Base-by-base conservation (phyloP, 1,139 yeast species). In the Debaryomyces sp. region DNA sequence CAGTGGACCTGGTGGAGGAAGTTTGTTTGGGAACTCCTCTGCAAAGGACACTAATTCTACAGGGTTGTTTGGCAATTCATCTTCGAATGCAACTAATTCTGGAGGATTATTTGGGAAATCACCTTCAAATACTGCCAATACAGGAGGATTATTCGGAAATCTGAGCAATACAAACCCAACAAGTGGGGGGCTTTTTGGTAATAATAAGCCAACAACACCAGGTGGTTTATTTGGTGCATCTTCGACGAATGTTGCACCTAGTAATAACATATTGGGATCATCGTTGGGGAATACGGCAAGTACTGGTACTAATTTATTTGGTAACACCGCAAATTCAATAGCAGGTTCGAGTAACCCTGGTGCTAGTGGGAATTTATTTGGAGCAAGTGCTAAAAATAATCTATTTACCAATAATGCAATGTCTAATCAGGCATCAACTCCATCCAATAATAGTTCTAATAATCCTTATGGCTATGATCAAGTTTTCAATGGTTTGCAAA, bases 381-480 rank as follows among this genome's bases (percentile, higher is more conserved):
- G 34, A 13, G 33, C 15, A 27, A 39, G 13, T 9, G 15, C 34
- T 13, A 27, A 18, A 15, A 39, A 15, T 30, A 39, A 39, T 18
- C 17, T 44, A 13, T 44, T 47, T 43, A 42, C 43, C n/a, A 41
- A 30, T 30, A 30, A 30, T 17, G 22, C 27, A n/a, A 13, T 41
- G n/a, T 23, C 35, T 12, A 30, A 17, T 29, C 34, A 26, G 13
- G 3, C 21, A 26, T 27, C 34, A 18, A 18, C 10, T 27, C 26
- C 27, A 4, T 39, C 35, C 24, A 17, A 17, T 3, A 32, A 15
- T 8, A 37, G 39, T 6, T 44, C 34, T 22, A 21, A 33, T 9
- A 41, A 68, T 40, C 73, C 73, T 0, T 70, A 68, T 50, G 62
- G 61, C 40, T 62, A 61, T 30, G 62, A 62, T 43, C 55, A 58